Conservation (phyloP, 768 basidiomycete species). For the Tulasnella sp. region DNA sequence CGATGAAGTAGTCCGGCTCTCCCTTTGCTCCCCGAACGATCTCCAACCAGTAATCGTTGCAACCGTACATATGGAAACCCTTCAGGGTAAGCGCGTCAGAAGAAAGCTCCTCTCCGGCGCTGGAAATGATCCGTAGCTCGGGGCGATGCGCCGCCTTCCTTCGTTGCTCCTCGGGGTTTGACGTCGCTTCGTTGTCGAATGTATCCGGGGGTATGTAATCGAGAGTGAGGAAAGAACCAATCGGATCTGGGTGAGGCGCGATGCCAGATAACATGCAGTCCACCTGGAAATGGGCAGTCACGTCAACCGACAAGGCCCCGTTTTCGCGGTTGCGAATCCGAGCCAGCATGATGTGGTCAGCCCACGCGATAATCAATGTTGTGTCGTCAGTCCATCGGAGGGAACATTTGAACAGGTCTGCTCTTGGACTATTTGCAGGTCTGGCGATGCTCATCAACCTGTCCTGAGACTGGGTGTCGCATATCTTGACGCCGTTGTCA, state of each 20-base stretch:
- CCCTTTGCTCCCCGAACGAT: slow-evolving; percentile 23
- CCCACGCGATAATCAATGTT: slow-evolving; percentile 88
- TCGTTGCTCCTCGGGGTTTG: slow-evolving; percentile 60
- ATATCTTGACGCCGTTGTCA: slow-evolving; percentile 88
- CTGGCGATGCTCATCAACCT: slow-evolving; percentile 83
- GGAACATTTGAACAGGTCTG: slow-evolving; percentile 90
- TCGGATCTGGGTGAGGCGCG: slow-evolving; percentile 57
- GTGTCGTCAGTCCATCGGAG: slow-evolving; percentile 89
- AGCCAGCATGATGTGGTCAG: slow-evolving; percentile 85
- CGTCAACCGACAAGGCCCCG: slow-evolving; percentile 50
- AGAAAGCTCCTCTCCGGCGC: slow-evolving; percentile 78
- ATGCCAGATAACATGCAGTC: slow-evolving; percentile 95
- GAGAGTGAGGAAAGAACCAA: slow-evolving; percentile 66
- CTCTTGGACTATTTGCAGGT: slow-evolving; percentile 71
- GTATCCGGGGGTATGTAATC: slow-evolving; percentile 79
- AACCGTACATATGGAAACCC: slow-evolving; percentile 75
- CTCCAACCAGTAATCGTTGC: slow-evolving; percentile 77
- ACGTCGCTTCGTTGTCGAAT: slow-evolving; percentile 59
- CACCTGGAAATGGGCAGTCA: slow-evolving; percentile 84
- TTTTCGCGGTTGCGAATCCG: slow-evolving; percentile 53
- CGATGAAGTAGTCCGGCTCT: slow-evolving; percentile 47
- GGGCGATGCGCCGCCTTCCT: slow-evolving; percentile 86
- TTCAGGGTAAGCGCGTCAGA: slow-evolving; percentile 74
- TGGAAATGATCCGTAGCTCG: slow-evolving; percentile 85
- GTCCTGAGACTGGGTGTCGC: slow-evolving; percentile 68